phyloP scores from a whole-genome alignment of 2,329 filamentous ascomycete genomes.

The Aspergillus sp. region DNA sequence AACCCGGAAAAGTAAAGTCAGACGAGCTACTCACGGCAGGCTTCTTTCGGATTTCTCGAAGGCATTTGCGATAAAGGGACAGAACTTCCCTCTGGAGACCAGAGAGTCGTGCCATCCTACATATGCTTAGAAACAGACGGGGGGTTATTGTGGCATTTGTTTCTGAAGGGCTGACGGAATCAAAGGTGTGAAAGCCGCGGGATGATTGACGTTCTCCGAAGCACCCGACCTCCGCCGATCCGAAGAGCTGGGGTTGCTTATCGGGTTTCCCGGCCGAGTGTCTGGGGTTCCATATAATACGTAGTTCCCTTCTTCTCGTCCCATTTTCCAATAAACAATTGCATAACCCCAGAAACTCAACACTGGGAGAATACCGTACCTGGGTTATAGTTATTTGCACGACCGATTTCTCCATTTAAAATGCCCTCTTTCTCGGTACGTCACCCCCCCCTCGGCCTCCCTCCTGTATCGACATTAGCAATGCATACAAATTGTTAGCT shows the following conservation, averaged over 20 bases:
- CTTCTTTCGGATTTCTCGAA: slow-evolving; percentile 79
- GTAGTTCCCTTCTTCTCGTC: neutral
- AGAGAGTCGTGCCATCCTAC: slow-evolving; percentile 57
- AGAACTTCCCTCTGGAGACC: slow-evolving; percentile 90
- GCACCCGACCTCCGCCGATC: neutral
- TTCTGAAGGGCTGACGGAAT: slow-evolving; percentile 1
- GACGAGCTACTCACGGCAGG: slow-evolving; percentile 57
- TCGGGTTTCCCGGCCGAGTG: slow-evolving; percentile 29
- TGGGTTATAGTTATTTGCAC: neutral
- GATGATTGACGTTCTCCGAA: neutral
- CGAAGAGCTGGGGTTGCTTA: slow-evolving; percentile 6
- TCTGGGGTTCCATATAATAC: slow-evolving; percentile 5
- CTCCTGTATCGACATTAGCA: too few relatives aligned
- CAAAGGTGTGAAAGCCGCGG: neutral
- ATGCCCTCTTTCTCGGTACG: slow-evolving; percentile 52
- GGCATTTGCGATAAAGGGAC: slow-evolving; percentile 78
- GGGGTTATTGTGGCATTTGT: slow-evolving; percentile 2
- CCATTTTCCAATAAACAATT: neutral
- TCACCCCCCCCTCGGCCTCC: neutral
- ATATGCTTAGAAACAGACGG: neutral
- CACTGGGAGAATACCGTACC: neutral
- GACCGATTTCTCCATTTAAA: neutral
- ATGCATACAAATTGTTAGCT: too few relatives aligned
- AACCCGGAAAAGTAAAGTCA: neutral
- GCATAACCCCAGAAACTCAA: neutral